Evolutionary conservation across 176 grass and related monocot species (phyloP), one percentile per base, ranked within the genome.

Genomic region (Phragmites australis): DNA sequence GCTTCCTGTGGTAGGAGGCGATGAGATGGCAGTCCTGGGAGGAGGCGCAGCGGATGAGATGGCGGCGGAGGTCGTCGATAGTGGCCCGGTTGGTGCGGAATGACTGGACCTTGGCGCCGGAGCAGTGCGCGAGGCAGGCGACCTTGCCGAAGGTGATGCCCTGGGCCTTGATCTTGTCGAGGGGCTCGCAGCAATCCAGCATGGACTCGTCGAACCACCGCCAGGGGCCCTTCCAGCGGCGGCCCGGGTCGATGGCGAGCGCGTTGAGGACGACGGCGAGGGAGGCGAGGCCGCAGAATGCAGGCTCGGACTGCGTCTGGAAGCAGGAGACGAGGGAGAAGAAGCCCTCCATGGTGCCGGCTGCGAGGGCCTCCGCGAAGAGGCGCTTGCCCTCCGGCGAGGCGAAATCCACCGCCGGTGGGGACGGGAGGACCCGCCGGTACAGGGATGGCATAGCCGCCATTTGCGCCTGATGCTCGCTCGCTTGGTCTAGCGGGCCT

Each of bases 161-260:
- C 30, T 88, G 19, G 37, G 88, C 49, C 88, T 93, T 92, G 50
- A 97, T 78, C 89, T 82, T 89, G 50, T 86, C 61, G 83, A 98
- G 88, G 74, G 95, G 92, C 60, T 97, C 95, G 87, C 92, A 97
- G 79, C 92, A 97, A 40, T 97, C 95, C 45, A 97, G 87, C 95
- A 97, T 97, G 65, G 95, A 91, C 88, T 97, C 95, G 39, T 97
- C 95, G 86, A 94, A 97, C 95, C 95, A 97, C 43, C 95, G 86
- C 95, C 95, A 94, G 42, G 92, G 94, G 50, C 93, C 93, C 84
- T 95, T 95, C 82, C 93, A 86, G 3, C 84, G 77, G 56, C 90
- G 78, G 17, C 62, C 81, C 0, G 90, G 93, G 86, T 96, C 90
- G 86, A 96, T 92, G 50, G 93, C 82, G 78, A 96, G 93, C 57